Percentiles rank a stretch among this genome's conserved stretches.
Conservation (phyloP, 257 asterid genomes). For the Penstemon newberryi region DNA sequence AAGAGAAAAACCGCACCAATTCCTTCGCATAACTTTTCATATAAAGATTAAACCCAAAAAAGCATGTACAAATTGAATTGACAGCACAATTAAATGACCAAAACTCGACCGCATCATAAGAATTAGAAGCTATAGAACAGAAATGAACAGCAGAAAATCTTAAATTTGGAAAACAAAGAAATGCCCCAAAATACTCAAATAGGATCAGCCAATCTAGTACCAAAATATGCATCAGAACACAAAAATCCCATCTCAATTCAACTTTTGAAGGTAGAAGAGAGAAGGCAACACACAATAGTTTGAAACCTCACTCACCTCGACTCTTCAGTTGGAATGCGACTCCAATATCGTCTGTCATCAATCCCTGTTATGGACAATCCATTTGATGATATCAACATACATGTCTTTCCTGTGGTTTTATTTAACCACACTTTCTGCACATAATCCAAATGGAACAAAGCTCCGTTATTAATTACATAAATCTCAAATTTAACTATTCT, state of each 20-base stretch:
- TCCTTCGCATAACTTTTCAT: not conserved
- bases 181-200: constrained; percentile 6
- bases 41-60: not conserved
- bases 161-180: not conserved
- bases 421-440: constrained; percentile 90
- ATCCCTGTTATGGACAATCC: constrained; percentile 85
- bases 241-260: not conserved
- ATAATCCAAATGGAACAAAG: constrained; percentile 24
- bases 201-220: constrained; percentile 22
- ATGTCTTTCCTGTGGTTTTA: constrained; percentile 63
- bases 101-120: constrained; percentile 2
- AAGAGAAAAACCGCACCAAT: not conserved
- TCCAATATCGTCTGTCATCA: constrained; percentile 93
- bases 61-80: not conserved
- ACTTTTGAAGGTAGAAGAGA: not conserved
- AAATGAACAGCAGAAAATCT: not conserved
- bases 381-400: constrained; percentile 66
- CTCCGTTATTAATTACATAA: constrained; percentile 14
- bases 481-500: not conserved
- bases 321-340: constrained; percentile 76
- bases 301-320: constrained; percentile 76
- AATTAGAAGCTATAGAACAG: not conserved
- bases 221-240: constrained; percentile 23
- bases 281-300: not conserved
- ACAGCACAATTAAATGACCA: not conserved